phyloP scores from a whole-genome alignment of 75 land plant species.

The Sequoia sempervirens region DNA sequence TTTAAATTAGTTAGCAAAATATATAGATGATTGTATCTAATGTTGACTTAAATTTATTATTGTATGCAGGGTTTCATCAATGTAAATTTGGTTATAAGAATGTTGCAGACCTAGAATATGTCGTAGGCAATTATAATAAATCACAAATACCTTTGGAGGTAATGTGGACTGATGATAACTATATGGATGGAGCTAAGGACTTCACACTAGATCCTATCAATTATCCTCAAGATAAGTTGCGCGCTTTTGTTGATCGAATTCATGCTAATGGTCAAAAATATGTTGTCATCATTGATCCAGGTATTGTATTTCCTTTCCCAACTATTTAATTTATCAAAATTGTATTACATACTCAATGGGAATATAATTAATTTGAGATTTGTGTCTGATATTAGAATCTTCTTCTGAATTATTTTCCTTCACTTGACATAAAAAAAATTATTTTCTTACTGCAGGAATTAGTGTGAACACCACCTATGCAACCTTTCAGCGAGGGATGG shows the following conservation, averaged over 20 bases:
- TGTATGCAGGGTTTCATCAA: constrained; percentile 29
- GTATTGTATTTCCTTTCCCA: not conserved
- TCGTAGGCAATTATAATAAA: constrained; percentile 18
- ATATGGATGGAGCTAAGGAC: constrained; percentile 38
- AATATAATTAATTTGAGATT: no score
- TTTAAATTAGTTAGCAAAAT: no score
- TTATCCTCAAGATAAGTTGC: constrained; percentile 24
- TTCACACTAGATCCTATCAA: constrained; percentile 40
- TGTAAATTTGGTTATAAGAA: constrained; percentile 42
- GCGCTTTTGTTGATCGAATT: constrained; percentile 20
- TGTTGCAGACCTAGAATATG: constrained; percentile 16
- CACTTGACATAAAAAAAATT: no score
- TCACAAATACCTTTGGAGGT: constrained; percentile 29
- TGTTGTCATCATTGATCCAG: constrained; percentile 40
- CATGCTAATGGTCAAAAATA: constrained; percentile 36
- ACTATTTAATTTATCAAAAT: no score
- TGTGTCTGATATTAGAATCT: no score
- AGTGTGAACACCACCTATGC: no score
- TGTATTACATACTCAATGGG: no score
- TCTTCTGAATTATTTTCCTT: no score
- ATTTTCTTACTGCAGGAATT: no score
- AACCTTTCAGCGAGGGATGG: constrained; percentile 24
- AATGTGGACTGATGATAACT: constrained; percentile 41
- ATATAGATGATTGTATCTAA: no score
- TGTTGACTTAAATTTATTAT: no score